Evolutionary conservation across 768 basidiomycete species (phyloP).

Genomic region (Pleurotus ostreatus): DNA sequence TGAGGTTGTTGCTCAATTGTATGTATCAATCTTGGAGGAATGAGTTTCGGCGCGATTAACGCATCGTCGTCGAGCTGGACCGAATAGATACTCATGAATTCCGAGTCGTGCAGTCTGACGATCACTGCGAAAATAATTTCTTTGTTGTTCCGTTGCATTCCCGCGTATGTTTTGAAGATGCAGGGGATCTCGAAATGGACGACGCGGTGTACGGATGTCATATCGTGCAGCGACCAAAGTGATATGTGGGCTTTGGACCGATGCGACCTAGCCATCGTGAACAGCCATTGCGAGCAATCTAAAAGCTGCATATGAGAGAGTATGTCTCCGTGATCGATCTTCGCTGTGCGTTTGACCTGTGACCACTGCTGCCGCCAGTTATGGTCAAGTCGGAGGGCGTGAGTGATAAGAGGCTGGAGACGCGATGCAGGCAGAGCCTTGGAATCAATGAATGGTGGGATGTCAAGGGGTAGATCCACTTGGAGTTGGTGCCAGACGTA

Average conservation of each 20-base stretch:
- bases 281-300: constrained; percentile 42
- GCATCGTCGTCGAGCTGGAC: constrained; percentile 13
- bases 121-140: constrained; percentile 16
- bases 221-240: constrained; percentile 38
- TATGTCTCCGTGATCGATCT: constrained; percentile 33
- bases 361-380: constrained; percentile 42
- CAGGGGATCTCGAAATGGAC: constrained; percentile 3
- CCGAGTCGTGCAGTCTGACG: constrained; percentile 1
- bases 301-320: constrained; percentile 44
- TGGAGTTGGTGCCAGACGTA: constrained; percentile 54
- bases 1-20: constrained; percentile 11
- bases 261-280: constrained; percentile 31
- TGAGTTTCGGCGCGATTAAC: constrained; percentile 9
- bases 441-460: constrained; percentile 28
- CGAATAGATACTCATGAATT: constrained; percentile 18
- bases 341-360: constrained; percentile 29
- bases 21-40: constrained; percentile 9
- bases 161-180: constrained; percentile 29
- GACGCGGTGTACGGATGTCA: constrained; percentile 12
- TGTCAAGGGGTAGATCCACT: constrained; percentile 44
- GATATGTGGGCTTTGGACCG: constrained; percentile 30
- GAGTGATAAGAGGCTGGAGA: constrained; percentile 37
- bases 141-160: constrained; percentile 21
- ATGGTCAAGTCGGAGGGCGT: constrained; percentile 43
- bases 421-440: constrained; percentile 31